Conservation (phyloP, 1,139 yeast genomes). For the Diutina pseudorugosa region DNA sequence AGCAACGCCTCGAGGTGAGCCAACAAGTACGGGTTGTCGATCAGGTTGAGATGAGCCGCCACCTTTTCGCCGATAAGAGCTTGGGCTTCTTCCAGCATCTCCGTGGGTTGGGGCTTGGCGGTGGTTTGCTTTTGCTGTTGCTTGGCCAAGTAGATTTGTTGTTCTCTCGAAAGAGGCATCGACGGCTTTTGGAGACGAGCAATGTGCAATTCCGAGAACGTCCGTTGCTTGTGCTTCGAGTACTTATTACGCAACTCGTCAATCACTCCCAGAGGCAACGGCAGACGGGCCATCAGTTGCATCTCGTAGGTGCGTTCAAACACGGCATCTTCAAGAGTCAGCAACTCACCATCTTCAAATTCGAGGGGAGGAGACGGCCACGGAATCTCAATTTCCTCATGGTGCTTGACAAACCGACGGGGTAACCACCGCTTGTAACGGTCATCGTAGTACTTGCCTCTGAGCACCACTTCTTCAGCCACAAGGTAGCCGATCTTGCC, state of each 20-base stretch:
- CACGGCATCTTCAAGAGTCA: constrained; percentile 48
- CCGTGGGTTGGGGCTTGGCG: constrained; percentile 25
- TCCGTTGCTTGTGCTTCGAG: constrained; percentile 42
- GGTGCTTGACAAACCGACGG: constrained; percentile 59
- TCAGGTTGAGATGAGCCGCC: constrained; percentile 37
- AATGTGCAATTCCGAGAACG: constrained; percentile 48
- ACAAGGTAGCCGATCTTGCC: constrained; percentile 59
- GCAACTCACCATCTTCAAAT: constrained; percentile 43
- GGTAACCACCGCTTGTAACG: constrained; percentile 69
- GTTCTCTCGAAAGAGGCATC: constrained; percentile 66
- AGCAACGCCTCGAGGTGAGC: constrained; percentile 3
- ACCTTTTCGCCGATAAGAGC: constrained; percentile 61
- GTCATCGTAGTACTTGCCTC: constrained; percentile 61
- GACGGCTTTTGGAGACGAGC: constrained; percentile 54
- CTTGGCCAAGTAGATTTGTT: constrained; percentile 52
- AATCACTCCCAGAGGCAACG: constrained; percentile 58
- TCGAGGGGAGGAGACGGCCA: constrained; percentile 77
- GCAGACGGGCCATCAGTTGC: constrained; percentile 51
- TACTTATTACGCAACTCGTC: constrained; percentile 63
- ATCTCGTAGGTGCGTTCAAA: constrained; percentile 68
- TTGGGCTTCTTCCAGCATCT: constrained; percentile 53
- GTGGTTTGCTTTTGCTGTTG: constrained; percentile 31
- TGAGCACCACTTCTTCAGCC: constrained; percentile 58
- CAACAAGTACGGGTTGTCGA: constrained; percentile 18
- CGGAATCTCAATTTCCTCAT: constrained; percentile 61